These are phyloP conservation scores for Scenedesmus sp. DNA, from an alignment of 163 green algal species.

Conservation along the genomic window DNA sequence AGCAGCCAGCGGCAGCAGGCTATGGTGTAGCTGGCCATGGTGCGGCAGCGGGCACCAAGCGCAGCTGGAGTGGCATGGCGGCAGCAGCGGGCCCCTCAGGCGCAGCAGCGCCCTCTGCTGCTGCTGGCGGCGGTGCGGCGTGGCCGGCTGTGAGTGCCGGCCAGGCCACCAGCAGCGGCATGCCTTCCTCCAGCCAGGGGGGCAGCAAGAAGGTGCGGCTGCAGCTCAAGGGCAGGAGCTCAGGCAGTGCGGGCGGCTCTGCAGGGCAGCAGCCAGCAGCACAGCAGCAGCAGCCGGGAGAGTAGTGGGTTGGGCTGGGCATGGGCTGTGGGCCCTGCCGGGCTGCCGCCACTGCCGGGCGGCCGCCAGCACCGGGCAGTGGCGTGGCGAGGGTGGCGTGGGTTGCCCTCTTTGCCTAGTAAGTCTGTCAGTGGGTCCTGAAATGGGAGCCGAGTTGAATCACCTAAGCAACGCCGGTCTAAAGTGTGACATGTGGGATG, in stretches of 20 bases:
- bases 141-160: neutral
- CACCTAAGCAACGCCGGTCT: too few species aligned
- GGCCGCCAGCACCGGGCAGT: too few species aligned
- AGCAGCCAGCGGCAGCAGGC: neutral
- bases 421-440: too few species aligned
- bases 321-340: too few species aligned
- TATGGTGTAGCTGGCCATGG: neutral
- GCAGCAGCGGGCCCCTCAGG: neutral
- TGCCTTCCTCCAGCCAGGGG: constrained; percentile 13
- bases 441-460: too few species aligned
- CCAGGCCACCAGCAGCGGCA: constrained; percentile 37
- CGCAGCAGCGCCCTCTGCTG: neutral
- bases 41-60: constrained; percentile 21
- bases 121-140: constrained; percentile 1
- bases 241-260: neutral
- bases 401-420: too few species aligned
- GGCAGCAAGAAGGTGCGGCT: constrained; percentile 40
- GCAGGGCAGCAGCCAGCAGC: neutral
- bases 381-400: too few species aligned
- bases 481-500: too few species aligned
- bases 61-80: constrained; percentile 1
- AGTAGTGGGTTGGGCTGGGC: neutral
- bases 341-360: neutral
- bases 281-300: neutral
- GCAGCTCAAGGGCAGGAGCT: constrained; percentile 29